phyloP scores from a whole-genome alignment of 805 yeast species.

The Cyberlindnera nakhonratchasimensis region DNA sequence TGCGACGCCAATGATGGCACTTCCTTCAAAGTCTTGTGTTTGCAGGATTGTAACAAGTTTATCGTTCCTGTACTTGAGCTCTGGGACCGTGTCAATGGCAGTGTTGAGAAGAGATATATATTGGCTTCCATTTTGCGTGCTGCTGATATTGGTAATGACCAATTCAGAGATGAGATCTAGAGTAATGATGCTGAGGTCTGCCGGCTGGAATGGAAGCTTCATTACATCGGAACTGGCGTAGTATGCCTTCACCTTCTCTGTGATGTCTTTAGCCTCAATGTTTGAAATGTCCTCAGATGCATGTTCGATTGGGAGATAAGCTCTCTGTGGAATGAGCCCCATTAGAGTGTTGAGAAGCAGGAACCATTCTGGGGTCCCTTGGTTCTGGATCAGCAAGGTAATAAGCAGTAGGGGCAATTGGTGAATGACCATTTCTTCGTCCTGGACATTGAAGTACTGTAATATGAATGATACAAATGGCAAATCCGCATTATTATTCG shows the following conservation, averaged over 20 bases:
- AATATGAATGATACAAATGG: constrained; percentile 58
- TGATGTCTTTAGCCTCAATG: constrained; percentile 20
- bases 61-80: constrained; percentile 33
- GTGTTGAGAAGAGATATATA: constrained; percentile 35
- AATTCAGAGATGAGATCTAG: constrained; percentile 32
- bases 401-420: constrained; percentile 75
- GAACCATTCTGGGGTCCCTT: constrained; percentile 32
- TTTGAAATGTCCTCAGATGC: constrained; percentile 26
- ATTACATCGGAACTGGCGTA: constrained; percentile 31
- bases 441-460: constrained; percentile 66
- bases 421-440: constrained; percentile 77
- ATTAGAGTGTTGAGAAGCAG: constrained; percentile 41
- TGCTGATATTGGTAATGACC: constrained; percentile 23
- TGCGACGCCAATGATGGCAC: constrained; percentile 28
- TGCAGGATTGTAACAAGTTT: constrained; percentile 30
- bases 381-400: constrained; percentile 35
- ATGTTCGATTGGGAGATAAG: constrained; percentile 52
- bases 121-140: constrained; percentile 23
- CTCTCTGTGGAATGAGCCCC: constrained; percentile 59
- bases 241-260: constrained; percentile 32
- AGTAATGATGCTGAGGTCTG: constrained; percentile 42
- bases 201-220: constrained; percentile 38
- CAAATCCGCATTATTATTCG: constrained; percentile 31
- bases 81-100: constrained; percentile 47
- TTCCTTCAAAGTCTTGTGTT: constrained; percentile 12